Conservation (phyloP, 495 filamentous ascomycete genomes). For the Neurospora pannonica region DNA sequence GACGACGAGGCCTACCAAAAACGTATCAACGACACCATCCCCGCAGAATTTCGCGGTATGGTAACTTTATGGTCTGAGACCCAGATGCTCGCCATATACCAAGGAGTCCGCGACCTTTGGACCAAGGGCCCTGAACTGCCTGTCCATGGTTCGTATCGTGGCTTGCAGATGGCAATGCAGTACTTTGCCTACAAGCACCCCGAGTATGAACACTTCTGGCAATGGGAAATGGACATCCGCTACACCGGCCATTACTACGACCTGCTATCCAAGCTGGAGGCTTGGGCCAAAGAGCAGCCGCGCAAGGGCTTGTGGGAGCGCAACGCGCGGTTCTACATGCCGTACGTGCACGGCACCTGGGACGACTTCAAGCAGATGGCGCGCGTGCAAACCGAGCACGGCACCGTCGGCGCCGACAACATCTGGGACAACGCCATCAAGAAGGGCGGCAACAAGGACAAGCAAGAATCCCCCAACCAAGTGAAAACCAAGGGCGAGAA, state of each 20-base stretch:
- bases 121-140: conserved; percentile 56
- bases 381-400: conserved; percentile 79
- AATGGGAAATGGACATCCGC: conserved; percentile 96
- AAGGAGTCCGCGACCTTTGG: conserved; percentile 65
- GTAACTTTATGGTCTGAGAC: conserved; percentile 84
- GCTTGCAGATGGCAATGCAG: conserved; percentile 87
- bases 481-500: conserved; percentile 41
- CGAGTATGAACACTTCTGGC: conserved; percentile 95
- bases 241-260: conserved; percentile 97
- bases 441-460: conserved; percentile 22
- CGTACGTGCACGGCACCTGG: conserved; percentile 79
- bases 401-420: conserved; percentile 63
- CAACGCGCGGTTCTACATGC: conserved; percentile 84
- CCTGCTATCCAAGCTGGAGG: conserved; percentile 62
- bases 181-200: conserved; percentile 83
- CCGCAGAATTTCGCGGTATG: conserved; percentile 80
- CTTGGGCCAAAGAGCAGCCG: conserved; percentile 75
- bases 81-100: conserved; percentile 84
- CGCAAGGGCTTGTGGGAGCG: conserved; percentile 92
- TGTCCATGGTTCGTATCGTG: conserved; percentile 84
- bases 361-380: conserved; percentile 89
- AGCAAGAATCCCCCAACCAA: conserved; percentile 18
- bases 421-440: conserved; percentile 43
- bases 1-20: conserved; percentile 46
- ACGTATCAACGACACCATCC: conserved; percentile 59